phyloP scores from a whole-genome alignment of 306 rosid species.

The Coriaria nepalensis region DNA sequence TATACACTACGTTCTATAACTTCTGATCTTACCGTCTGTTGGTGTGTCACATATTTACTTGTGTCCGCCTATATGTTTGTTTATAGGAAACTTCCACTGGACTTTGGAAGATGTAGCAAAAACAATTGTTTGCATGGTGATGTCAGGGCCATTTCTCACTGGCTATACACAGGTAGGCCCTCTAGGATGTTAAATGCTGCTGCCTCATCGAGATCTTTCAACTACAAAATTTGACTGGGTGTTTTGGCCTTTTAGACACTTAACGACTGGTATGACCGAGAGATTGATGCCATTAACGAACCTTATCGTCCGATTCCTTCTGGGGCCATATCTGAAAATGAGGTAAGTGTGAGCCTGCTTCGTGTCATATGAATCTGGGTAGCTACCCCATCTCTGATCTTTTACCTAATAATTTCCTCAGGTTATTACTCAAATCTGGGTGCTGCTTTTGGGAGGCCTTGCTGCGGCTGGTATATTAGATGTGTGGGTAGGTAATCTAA shows the following conservation, averaged over 20 bases:
- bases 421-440: constrained; percentile 95
- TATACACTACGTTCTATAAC: neutral
- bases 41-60: too few relatives aligned
- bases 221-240: neutral
- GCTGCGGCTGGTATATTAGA: constrained; percentile 64
- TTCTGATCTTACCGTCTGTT: too few relatives aligned
- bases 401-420: constrained; percentile 19
- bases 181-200: neutral
- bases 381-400: constrained; percentile 1
- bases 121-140: constrained; percentile 76
- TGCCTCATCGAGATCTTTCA: constrained; percentile 14
- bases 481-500: constrained; percentile 64
- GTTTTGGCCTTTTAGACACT: constrained; percentile 40
- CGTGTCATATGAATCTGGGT: neutral
- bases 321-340: constrained; percentile 84
- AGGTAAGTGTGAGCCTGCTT: constrained; percentile 30
- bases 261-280: constrained; percentile 98
- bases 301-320: constrained; percentile 99
- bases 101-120: constrained; percentile 72
- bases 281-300: constrained; percentile 91
- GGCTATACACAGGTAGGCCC: constrained; percentile 79
- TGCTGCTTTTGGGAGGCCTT: constrained; percentile 85
- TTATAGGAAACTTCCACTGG: constrained; percentile 91
- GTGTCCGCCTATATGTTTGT: neutral
- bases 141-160: constrained; percentile 92